These are phyloP conservation scores for Arabidopsis suecica DNA, from an alignment of 345 rosid species.

Conservation along the genomic window DNA sequence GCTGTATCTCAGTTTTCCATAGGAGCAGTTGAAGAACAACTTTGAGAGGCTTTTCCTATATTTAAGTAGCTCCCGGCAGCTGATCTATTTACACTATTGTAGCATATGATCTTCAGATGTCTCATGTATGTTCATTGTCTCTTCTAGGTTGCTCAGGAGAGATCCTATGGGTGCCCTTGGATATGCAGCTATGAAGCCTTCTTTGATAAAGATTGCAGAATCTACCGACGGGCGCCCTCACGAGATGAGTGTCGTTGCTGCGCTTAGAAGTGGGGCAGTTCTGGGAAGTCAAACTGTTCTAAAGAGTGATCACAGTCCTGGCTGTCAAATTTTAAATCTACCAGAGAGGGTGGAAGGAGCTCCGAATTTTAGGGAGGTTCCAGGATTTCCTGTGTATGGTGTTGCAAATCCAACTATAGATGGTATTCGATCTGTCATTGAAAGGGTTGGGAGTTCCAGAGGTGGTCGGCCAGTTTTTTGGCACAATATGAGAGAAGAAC, in stretches of 20 bases:
- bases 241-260: conserved; percentile 92
- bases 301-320: conserved; percentile 98
- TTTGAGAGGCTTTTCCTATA: conserved; percentile 1
- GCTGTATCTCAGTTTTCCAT: conserved; percentile 10
- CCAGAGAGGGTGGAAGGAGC: conserved; percentile 99
- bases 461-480: conserved; percentile 83
- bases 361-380: conserved; percentile 96
- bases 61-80: conserved; percentile 11
- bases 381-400: conserved; percentile 97
- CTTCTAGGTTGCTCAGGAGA: conserved; percentile 86
- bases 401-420: conserved; percentile 98
- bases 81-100: conserved; percentile 4
- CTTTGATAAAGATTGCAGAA: conserved; percentile 74
- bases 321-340: conserved; percentile 76
- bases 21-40: conserved; percentile 1
- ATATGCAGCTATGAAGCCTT: conserved; percentile 70
- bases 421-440: conserved; percentile 85
- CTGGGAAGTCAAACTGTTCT: conserved; percentile 97
- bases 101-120: conserved; percentile 23
- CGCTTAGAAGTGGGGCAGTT: conserved; percentile 89
- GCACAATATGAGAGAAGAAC: conserved; percentile 99
- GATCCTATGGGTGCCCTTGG: conserved; percentile 99
- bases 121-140: conserved; percentile 34
- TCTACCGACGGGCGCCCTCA: conserved; percentile 86
- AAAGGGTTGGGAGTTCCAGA: conserved; percentile 82